Evolutionary conservation across 1,284 basidiomycete species (phyloP), one percentile per base, ranked within the genome.

Genomic region (Malassezia equina): DNA sequence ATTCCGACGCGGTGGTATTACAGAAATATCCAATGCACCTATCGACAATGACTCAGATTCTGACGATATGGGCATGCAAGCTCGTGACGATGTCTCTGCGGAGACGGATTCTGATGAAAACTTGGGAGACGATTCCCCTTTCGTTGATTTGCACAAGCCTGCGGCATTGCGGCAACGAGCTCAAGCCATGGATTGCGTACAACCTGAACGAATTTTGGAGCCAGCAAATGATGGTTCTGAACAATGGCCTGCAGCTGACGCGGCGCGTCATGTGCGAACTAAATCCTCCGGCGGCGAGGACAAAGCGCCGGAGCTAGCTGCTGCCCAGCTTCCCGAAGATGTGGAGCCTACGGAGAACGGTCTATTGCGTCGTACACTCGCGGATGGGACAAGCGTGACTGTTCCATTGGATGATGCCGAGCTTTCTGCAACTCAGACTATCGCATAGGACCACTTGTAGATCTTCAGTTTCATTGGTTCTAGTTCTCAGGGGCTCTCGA

Each of bases 351-450:
- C 49, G 2, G 48, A 61, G 32, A 63, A 66, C 11, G 71, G 69
- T 13, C 59, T 63, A 33, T 50, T 74, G 32, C 59, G 66, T 28
- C 48, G 71, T 23, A 70, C 53, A 15, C 52, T 72, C 5, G 59
- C 64, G 1, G 71, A 71, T 29, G 69, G 71, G 5, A 63, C 59
- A 4, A 61, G 50, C 3, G 69, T 73, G 3, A 58, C 59, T 4
- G 72, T 66, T 24, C 72, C 72, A 21, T 57, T 73, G 25, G 72
- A 75, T 42, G 72, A 75, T 24, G 55, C 55, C 17, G 55, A 57
- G 15, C 33, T 57, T 9, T n/a, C 36, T 28, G 36, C 33, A 23
- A 29, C 47, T 27, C 41, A 27, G 11, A 43, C 2, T 23, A 21
- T 43, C 6, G 25, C 25, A 43, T 13, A 19, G 15, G 17, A 15